A percentile compares a stretch with the other conserved stretches of the same genome.
These are phyloP conservation scores for Ceratocystis destructans DNA, from an alignment of 2,329 filamentous ascomycete genomes.

Conservation along the genomic window DNA sequence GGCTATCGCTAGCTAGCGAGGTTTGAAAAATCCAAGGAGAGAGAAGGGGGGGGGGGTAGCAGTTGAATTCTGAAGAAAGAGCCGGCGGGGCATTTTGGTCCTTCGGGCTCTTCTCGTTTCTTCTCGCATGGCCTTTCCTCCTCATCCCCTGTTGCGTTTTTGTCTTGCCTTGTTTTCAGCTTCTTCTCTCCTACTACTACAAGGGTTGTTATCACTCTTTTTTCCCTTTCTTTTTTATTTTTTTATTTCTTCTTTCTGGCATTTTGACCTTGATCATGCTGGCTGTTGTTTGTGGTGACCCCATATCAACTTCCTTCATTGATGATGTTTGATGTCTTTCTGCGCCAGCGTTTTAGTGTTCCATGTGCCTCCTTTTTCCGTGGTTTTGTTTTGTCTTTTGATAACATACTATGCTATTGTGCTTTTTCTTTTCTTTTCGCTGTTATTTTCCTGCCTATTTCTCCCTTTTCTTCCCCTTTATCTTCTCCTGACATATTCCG, in stretches of 20 bases:
- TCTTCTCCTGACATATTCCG: too few relatives aligned
- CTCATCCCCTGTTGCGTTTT: slow-evolving; percentile 1
- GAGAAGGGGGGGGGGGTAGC: neutral
- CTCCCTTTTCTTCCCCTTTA: neutral
- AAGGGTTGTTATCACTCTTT: neutral
- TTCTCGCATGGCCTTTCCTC: neutral
- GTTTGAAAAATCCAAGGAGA: neutral
- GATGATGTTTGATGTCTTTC: neutral
- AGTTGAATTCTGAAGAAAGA: neutral
- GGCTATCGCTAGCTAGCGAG: slow-evolving; percentile 25
- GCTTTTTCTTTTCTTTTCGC: neutral
- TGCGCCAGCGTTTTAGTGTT: slow-evolving; percentile 1
- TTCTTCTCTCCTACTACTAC: neutral
- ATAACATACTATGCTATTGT: neutral
- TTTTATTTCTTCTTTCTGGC: neutral
- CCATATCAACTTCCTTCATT: neutral
- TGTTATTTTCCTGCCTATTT: neutral
- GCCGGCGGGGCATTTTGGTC: slow-evolving; percentile 8
- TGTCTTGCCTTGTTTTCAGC: neutral
- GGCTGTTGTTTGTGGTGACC: neutral
- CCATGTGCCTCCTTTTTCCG: neutral
- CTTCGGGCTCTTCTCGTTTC: slow-evolving; percentile 5
- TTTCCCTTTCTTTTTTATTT: neutral
- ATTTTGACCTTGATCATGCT: neutral
- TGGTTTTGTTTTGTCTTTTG: neutral